These are phyloP conservation scores for Leccinum fibrillosum DNA, from an alignment of 768 basidiomycete genomes.

Conservation along the genomic window DNA sequence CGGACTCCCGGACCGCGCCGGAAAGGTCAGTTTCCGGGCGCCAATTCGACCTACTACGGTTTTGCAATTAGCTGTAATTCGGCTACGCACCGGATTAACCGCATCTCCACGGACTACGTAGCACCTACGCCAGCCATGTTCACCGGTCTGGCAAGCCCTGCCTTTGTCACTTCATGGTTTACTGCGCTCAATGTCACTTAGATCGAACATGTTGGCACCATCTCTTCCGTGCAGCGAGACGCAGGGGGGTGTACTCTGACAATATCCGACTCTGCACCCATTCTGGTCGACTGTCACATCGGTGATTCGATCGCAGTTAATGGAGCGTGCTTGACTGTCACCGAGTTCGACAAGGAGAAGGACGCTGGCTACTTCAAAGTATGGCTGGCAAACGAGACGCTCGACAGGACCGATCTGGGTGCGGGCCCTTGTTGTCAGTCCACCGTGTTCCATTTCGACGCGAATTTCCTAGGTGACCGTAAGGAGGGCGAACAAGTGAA, in stretches of 20 bases:
- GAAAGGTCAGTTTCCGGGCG: too few species aligned
- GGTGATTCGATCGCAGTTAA: conserved; percentile 95
- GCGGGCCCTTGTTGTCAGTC: conserved; percentile 7
- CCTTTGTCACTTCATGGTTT: background rate
- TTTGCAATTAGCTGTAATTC: too few species aligned
- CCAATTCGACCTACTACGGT: too few species aligned
- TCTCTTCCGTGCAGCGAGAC: conserved; percentile 62
- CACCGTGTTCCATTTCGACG: conserved; percentile 3
- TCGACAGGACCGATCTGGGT: conserved; percentile 90
- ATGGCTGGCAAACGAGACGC: conserved; percentile 94
- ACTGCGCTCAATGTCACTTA: conserved; percentile 30
- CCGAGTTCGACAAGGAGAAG: conserved; percentile 63
- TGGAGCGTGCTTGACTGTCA: conserved; percentile 89
- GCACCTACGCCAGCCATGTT: conserved; percentile 52
- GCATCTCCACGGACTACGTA: background rate
- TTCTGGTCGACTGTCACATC: conserved; percentile 85
- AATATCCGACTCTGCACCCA: conserved; percentile 64
- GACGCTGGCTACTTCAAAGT: conserved; percentile 85
- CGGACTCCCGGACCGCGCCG: too few species aligned
- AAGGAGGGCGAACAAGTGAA: conserved; percentile 80
- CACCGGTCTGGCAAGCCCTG: conserved; percentile 65
- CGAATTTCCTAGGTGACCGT: conserved; percentile 58
- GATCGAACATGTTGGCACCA: conserved; percentile 88
- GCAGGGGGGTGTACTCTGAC: conserved; percentile 78
- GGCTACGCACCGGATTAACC: too few species aligned